Conservation (phyloP, 108 stramenopile species). For the Bacterosira constricta region DNA sequence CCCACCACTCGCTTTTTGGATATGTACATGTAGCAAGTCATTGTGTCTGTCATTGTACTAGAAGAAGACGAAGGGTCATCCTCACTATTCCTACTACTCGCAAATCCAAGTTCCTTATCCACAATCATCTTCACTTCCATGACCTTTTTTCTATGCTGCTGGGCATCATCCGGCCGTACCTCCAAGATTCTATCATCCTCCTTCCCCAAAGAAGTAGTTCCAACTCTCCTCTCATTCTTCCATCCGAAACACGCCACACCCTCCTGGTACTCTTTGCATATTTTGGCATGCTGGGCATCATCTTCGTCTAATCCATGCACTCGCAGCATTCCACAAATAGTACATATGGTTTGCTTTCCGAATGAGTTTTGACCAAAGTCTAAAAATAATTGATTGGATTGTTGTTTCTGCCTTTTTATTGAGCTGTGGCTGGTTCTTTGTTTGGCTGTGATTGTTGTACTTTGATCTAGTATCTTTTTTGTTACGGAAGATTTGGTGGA, state of each 20-base stretch:
- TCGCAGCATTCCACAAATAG: slow-evolving; percentile 71
- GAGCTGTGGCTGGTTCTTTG: not conserved
- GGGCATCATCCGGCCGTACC: slow-evolving; percentile 51
- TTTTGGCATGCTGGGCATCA: slow-evolving; percentile 47
- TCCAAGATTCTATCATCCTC: slow-evolving; percentile 43
- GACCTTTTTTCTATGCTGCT: slow-evolving; percentile 50
- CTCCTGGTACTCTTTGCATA: slow-evolving; percentile 57
- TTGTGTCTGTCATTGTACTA: slow-evolving; percentile 3
- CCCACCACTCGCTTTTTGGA: slow-evolving; percentile 69
- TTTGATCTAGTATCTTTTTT: not conserved
- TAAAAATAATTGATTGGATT: slow-evolving; percentile 64
- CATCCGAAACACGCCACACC: slow-evolving; percentile 61
- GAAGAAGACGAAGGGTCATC: not conserved
- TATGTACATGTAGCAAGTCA: slow-evolving; percentile 65
- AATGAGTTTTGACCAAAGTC: slow-evolving; percentile 82
- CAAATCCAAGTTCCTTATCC: slow-evolving; percentile 68
- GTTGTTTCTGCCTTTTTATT: not conserved
- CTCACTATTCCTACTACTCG: not conserved
- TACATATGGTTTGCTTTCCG: slow-evolving; percentile 65
- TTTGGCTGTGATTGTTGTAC: not conserved
- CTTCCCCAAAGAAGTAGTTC: slow-evolving; percentile 1
- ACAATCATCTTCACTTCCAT: slow-evolving; percentile 55
- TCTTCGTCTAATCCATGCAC: slow-evolving; percentile 77
- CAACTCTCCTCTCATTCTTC: slow-evolving; percentile 40
- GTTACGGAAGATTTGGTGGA: not conserved